Conservation (phyloP, 2,329 filamentous ascomycete species). For the Ascochyta viciae-villosae region DNA sequence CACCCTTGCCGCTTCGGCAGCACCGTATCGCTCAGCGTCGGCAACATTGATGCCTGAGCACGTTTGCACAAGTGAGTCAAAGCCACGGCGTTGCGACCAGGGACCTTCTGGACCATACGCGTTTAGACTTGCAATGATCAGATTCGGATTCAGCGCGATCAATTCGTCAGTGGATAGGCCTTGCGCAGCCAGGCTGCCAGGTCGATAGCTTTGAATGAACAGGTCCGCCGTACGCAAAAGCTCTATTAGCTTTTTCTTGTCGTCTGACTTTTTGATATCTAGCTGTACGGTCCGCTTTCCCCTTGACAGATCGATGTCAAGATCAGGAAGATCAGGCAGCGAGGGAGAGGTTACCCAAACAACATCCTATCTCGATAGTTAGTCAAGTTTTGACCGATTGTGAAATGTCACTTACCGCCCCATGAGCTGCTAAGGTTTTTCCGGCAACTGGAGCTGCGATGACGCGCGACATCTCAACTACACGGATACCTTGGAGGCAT, state of each 20-base stretch:
- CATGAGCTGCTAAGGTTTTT: conserved; percentile 53
- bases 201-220: conserved; percentile 62
- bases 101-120: conserved; percentile 60
- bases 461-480: conserved; percentile 52
- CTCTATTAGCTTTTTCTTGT: conserved; percentile 50
- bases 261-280: conserved; percentile 55
- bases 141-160: conserved; percentile 49
- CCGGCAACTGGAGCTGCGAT: conserved; percentile 56
- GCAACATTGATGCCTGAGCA: conserved; percentile 63
- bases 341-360: conserved; percentile 55
- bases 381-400: neutral
- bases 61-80: conserved; percentile 64
- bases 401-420: conserved; percentile 36
- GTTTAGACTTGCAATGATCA: conserved; percentile 61
- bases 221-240: conserved; percentile 60
- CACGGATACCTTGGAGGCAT: conserved; percentile 52
- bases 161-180: conserved; percentile 54
- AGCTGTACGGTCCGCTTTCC: conserved; percentile 58
- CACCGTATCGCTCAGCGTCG: conserved; percentile 57
- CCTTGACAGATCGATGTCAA: conserved; percentile 54
- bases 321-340: conserved; percentile 50
- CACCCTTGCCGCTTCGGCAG: conserved; percentile 50
- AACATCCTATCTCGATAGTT: conserved; percentile 41
- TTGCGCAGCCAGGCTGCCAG: conserved; percentile 54
- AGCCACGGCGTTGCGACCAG: conserved; percentile 58